Evolutionary conservation across 164 flowering plant genomes (phyloP), one percentile per base, ranked within the genome.

Genomic region (Berberis vulgaris): DNA sequence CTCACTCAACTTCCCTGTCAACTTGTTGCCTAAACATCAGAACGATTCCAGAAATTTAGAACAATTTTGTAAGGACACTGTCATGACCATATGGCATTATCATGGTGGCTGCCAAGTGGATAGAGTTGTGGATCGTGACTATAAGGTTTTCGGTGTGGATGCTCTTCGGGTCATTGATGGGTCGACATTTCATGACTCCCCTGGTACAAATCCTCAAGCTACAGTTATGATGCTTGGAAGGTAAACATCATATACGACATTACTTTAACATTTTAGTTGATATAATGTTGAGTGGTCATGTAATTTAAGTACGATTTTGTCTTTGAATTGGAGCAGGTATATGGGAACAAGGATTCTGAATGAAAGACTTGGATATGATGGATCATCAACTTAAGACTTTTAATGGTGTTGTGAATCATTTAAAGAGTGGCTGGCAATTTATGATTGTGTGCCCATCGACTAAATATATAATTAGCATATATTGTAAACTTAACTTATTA

Each of bases 191-290:
- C 38, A 57, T 56, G 2, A 53, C 60, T 84, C 96, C 1, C 97
- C 97, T 0, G 97, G 97, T 13, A 86, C 97, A 11, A 91, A 91
- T 78, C 96, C 96, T 69, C 96, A 91, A 72, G 97, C 96, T 43
- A 88, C 96, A 6, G 84, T 85, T 9, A 91, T 91, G 97, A 91
- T 91, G 97, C 93, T 91, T 9, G 96, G 97, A 81, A 91, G 95
- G 95, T 89, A 79, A 72, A 26, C 26, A 26, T 26, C 26, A 26
- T 26, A 26, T 26, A 1, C 26, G 2, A 55, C 13, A 55, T 4
- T 1, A 26, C 7, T 62, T 4, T 39, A 41, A 3, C 1, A 0
- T 6, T 38, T 62, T 12, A 57, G 9, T 26, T 43, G 26, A 26
- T 26, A 26, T 26, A 26, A 26, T 26, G 26, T 26, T 26, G 26